Base-by-base conservation (phyloP, 2,329 filamentous ascomycete species). In the Orbilia brochopaga region DNA sequence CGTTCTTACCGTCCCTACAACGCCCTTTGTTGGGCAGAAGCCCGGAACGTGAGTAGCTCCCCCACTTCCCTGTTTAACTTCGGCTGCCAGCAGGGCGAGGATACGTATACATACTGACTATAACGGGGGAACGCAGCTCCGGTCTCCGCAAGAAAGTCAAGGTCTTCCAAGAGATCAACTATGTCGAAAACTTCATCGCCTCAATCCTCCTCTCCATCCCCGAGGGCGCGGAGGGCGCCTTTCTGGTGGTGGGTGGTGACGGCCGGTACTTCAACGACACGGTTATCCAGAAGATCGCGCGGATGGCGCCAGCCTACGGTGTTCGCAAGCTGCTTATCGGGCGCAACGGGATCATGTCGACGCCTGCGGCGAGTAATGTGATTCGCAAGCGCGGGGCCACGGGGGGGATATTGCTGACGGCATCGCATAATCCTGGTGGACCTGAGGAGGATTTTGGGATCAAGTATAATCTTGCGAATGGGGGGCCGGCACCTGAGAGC, bases 81-180 rank as follows among this genome's bases (percentile, higher is more conserved):
- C 30, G 24, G 21, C 27, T 37, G 32, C 15, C 48, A 32, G 10
- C 53, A 42, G 58, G 21, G 24, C 54, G 73, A 17, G 62, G 27
- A 54, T 74, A 73, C 65, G 63, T 7, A 69, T 73, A 73, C 56
- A 55, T 64, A 59, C 40, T 44, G 72, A 52, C 51, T 69, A 60
- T 11, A 30, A 21, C 7, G 3, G 21, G n/a, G 17, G 4, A 6
- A 7, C 73, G 66, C 78, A 97, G 93, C 77, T 99, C 94, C 76
- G 94, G 94, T 81, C 91, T 99, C 81, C 92, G 94, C 75, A 99
- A 99, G 83, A 97, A 96, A 87, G 94, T 97, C 83, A 92, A 91
- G 79, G 90, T 96, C 80, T 99, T 99, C 85, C 91, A 99, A 81
- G 85, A 97, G 82, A 85, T 88, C 72, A 86, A 99, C 83, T 99